These are phyloP conservation scores for Hibiscus tridactylites DNA, from an alignment of 345 rosid species.

Conservation along the genomic window DNA sequence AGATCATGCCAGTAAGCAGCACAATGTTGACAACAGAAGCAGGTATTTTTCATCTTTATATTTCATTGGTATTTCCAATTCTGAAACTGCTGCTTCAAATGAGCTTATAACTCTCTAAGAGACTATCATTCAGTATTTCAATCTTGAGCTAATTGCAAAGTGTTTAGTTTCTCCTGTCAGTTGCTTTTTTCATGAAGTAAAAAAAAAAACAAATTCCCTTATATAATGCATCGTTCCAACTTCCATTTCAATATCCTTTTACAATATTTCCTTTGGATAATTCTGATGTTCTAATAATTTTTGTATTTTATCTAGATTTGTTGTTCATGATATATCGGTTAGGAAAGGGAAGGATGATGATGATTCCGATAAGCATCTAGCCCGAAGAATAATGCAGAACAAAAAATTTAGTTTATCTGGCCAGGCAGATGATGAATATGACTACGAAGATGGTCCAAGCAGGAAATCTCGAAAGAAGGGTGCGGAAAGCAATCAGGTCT, in stretches of 20 bases:
- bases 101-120: not conserved
- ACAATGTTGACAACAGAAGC: constrained; percentile 20
- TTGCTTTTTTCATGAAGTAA: not conserved
- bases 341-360: constrained; percentile 50
- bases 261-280: not conserved
- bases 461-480: constrained; percentile 44
- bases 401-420: constrained; percentile 60
- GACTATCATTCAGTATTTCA: not conserved
- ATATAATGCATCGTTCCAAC: not conserved
- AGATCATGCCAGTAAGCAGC: constrained; percentile 31
- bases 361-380: constrained; percentile 69
- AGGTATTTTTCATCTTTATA: constrained; percentile 31
- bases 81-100: not conserved
- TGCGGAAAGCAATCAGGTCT: constrained; percentile 23
- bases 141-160: not conserved
- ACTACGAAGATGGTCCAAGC: constrained; percentile 70
- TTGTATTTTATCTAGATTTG: constrained; percentile 26
- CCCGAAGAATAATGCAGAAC: constrained; percentile 61
- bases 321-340: constrained; percentile 32
- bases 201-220: not conserved
- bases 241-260: not conserved
- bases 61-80: not conserved
- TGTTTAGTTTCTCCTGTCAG: not conserved
- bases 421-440: constrained; percentile 87
- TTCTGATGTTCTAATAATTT: not conserved